Conservation (phyloP, 2,329 filamentous ascomycete genomes). For the Cyphellophora attinorum region DNA sequence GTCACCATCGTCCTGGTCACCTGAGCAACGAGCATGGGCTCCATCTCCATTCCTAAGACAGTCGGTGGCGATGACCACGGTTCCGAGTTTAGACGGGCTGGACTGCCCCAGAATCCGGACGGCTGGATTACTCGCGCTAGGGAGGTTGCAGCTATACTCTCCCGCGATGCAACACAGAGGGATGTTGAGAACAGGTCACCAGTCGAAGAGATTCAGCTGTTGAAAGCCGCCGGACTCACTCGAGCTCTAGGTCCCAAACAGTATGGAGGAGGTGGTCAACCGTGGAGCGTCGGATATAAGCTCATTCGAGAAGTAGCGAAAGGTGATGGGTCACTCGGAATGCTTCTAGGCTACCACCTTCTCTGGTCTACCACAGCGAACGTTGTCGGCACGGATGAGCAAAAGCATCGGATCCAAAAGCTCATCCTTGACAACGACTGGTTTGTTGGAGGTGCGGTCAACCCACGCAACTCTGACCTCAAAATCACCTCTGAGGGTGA, state of each 20-base stretch:
- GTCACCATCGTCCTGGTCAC: no score
- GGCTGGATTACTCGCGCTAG: conserved; percentile 40
- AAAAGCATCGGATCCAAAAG: conserved; percentile 47
- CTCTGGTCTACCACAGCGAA: conserved; percentile 54
- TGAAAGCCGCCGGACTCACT: conserved; percentile 42
- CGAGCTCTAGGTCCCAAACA: conserved; percentile 41
- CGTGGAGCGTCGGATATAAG: conserved; percentile 48
- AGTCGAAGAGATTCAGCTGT: conserved; percentile 38
- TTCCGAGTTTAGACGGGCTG: conserved; percentile 1
- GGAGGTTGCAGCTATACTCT: conserved; percentile 41
- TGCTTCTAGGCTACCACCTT: conserved; percentile 57
- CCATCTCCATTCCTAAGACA: neutral
- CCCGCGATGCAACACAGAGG: conserved; percentile 36
- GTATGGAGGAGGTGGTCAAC: conserved; percentile 44
- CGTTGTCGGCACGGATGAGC: conserved; percentile 50
- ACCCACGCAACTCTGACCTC: conserved; percentile 54
- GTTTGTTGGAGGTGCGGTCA: conserved; percentile 58
- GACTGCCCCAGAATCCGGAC: conserved; percentile 29
- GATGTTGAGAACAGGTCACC: conserved; percentile 46
- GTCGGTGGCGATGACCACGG: neutral
- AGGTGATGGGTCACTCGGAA: conserved; percentile 53
- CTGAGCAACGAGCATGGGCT: no score
- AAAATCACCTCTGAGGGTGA: conserved; percentile 47
- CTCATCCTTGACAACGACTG: conserved; percentile 55
- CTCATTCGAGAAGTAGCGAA: conserved; percentile 54